phyloP scores from a whole-genome alignment of 2,329 filamentous ascomycete genomes.

The Endothia cerciana region DNA sequence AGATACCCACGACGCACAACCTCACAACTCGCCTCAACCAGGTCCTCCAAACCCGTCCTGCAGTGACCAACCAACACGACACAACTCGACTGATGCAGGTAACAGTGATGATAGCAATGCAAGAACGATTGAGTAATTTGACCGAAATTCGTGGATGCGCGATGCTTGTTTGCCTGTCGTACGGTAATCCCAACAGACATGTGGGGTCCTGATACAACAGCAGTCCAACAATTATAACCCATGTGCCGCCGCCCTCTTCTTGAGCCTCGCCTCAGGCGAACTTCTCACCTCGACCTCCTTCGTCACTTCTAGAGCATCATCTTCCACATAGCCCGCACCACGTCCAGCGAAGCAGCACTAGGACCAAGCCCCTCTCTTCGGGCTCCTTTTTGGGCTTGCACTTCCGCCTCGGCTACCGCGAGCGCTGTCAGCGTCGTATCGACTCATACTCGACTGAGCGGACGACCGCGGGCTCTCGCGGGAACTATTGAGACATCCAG shows the following conservation, averaged over 20 bases:
- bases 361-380: constrained; percentile 18
- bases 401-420: background rate
- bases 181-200: background rate
- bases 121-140: constrained; percentile 1
- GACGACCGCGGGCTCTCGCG: background rate
- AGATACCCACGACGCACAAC: background rate
- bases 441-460: constrained; percentile 5
- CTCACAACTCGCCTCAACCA: background rate
- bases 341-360: constrained; percentile 26
- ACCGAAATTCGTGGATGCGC: background rate
- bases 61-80: background rate
- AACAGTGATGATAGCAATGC: background rate
- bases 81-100: background rate
- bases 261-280: background rate
- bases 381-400: constrained; percentile 9
- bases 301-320: background rate
- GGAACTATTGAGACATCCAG: constrained; percentile 5
- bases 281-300: background rate
- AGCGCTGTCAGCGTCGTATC: background rate
- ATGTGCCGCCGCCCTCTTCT: background rate
- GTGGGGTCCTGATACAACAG: background rate
- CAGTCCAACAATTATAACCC: background rate
- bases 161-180: background rate
- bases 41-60: background rate
- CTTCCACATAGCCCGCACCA: constrained; percentile 12